Base-by-base conservation (phyloP, 768 basidiomycete species). In the Boletus edulis region DNA sequence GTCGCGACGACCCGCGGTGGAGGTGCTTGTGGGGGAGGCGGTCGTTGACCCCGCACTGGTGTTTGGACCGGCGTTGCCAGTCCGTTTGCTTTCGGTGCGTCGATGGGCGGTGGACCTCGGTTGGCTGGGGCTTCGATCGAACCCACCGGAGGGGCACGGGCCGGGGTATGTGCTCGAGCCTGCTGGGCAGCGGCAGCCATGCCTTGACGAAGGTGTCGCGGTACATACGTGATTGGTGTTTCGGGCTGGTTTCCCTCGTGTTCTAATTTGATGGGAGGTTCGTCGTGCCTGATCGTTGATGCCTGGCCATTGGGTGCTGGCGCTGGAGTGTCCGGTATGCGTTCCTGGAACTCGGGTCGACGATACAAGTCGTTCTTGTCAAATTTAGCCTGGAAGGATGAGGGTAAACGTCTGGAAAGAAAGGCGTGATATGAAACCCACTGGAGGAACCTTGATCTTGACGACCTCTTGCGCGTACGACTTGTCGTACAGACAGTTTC, bases 401-500 rank as follows among this genome's bases (percentile, higher is more conserved):
- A 49, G 5, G 4, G n/a, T n/a, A 3, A 34, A 32, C 8, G 27
- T 14, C 1, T 13, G 7, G 31, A 35, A 6, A 40, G 7, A 34
- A 34, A 35, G 3, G 34, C 11, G 12, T 35, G 34, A 35, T 35
- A 35, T 18, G 31, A 11, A 18, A 40, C 88, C 54, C 63, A 96
- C 94, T 4, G 84, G 83, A 31, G 82, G 81, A 1, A 91, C 84
- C 68, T 92, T 96, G 60, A 98, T 87, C 73, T 95, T 96, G 39
- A 82, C 75, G 10, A 99, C 78, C 66, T 95, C 89, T 46, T 87
- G 81, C 0, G 90, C 81, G 69, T 93, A 98, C 7, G 80, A 71
- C 73, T 96, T 97, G 75, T 98, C 97, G 64, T 98, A 98, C n/a
- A 98, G 73, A 71, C 97, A 99, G 64, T 97, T 96, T 1, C 97